Evolutionary conservation across 345 rosid species (phyloP).

Genomic region (Mangifera indica): DNA sequence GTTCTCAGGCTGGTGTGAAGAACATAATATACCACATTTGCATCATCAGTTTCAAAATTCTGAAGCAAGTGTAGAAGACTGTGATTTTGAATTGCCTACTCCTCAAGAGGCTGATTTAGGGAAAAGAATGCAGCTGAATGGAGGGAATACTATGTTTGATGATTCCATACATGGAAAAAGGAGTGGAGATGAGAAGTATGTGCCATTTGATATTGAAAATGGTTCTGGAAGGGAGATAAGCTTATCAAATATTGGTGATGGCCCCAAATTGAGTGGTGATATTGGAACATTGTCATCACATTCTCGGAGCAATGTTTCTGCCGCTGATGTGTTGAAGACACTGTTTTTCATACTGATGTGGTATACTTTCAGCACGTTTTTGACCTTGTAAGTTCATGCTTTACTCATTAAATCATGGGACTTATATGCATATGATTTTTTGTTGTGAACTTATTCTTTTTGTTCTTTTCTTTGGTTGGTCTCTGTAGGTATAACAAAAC

Average conservation of each 20-base stretch:
- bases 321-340: slow-evolving; percentile 83
- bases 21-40: slow-evolving; percentile 27
- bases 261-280: slow-evolving; percentile 26
- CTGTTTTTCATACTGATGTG: slow-evolving; percentile 92
- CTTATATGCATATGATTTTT: slow-evolving; percentile 1
- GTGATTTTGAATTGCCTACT: slow-evolving; percentile 35
- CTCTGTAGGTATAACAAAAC: slow-evolving; percentile 85
- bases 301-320: slow-evolving; percentile 43
- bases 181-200: slow-evolving; percentile 40
- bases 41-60: slow-evolving; percentile 17
- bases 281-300: slow-evolving; percentile 32
- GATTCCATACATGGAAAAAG: slow-evolving; percentile 30
- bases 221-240: slow-evolving; percentile 37
- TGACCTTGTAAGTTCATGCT: slow-evolving; percentile 82
- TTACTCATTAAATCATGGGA: not conserved
- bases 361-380: slow-evolving; percentile 98
- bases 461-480: slow-evolving; percentile 8
- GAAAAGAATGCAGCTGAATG: slow-evolving; percentile 43
- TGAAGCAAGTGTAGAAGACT: slow-evolving; percentile 23
- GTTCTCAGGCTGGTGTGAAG: slow-evolving; percentile 42
- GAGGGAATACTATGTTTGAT: slow-evolving; percentile 30
- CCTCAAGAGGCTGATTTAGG: slow-evolving; percentile 30
- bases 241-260: slow-evolving; percentile 35
- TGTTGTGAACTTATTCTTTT: not conserved
- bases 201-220: slow-evolving; percentile 60